Conservation (phyloP, 192 early-diverging fungal species). For the Geranomyces variabilis region DNA sequence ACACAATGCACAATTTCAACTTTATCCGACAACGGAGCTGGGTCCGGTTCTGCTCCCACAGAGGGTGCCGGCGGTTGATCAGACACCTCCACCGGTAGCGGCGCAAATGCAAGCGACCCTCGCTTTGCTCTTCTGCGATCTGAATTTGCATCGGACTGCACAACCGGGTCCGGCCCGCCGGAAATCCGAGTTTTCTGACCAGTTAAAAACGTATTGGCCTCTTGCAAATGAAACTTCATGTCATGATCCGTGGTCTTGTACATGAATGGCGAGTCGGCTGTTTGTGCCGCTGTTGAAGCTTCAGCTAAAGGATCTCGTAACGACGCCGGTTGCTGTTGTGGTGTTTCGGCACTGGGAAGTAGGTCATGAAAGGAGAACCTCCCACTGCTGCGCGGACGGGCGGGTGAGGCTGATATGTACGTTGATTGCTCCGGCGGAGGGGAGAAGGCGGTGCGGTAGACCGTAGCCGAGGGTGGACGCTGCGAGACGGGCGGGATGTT, state of each 20-base stretch:
- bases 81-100: too few species aligned
- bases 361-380: slow-evolving; percentile 6
- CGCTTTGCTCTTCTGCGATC: too few species aligned
- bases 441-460: not conserved
- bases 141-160: too few species aligned
- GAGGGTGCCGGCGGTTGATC: too few species aligned
- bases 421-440: slow-evolving; percentile 10
- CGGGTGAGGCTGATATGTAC: not conserved
- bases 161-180: too few species aligned
- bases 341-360: not conserved
- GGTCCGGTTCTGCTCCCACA: too few species aligned
- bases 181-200: not conserved
- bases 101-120: too few species aligned
- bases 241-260: slow-evolving; percentile 6
- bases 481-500: not conserved
- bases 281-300: not conserved
- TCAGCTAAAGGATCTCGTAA: not conserved
- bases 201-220: not conserved
- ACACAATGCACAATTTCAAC: too few species aligned
- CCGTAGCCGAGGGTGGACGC: not conserved
- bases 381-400: not conserved
- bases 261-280: not conserved
- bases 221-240: slow-evolving; percentile 12
- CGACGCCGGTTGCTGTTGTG: not conserved
- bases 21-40: too few species aligned